These are phyloP conservation scores for Chenopodium berlandieri DNA, from an alignment of 148 eudicot genomes.

Conservation along the genomic window DNA sequence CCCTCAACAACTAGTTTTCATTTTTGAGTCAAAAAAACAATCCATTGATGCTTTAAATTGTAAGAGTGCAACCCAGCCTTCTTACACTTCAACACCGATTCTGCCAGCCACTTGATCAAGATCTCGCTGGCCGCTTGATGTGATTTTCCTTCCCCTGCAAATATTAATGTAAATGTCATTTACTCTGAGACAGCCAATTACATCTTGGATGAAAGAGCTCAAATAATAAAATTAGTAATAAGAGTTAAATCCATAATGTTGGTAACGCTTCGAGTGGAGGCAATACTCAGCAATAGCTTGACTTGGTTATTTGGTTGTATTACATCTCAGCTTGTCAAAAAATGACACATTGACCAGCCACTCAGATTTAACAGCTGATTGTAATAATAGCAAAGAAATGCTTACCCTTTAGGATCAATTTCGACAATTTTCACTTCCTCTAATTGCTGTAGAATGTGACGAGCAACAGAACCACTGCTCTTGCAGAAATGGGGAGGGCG, in stretches of 20 bases:
- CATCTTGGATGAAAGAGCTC: too few relatives aligned
- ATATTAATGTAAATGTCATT: background rate
- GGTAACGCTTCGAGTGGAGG: too few relatives aligned
- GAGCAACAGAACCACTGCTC: conserved; percentile 77
- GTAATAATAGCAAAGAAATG: background rate
- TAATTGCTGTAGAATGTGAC: conserved; percentile 77
- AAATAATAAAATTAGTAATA: too few relatives aligned
- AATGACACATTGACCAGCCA: too few relatives aligned
- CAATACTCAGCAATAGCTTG: too few relatives aligned
- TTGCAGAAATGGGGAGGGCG: conserved; percentile 79
- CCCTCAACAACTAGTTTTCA: conserved; percentile 14
- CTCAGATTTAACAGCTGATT: too few relatives aligned
- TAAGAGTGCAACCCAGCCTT: background rate
- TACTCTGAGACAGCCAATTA: background rate
- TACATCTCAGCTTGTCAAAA: too few relatives aligned
- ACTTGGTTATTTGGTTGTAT: too few relatives aligned
- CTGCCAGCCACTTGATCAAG: conserved; percentile 78
- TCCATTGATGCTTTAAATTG: background rate
- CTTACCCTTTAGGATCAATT: conserved; percentile 75
- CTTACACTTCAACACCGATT: conserved; percentile 15
- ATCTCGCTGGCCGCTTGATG: conserved; percentile 68
- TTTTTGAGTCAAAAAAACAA: background rate
- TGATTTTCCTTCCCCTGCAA: conserved; percentile 68
- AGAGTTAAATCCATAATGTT: too few relatives aligned
- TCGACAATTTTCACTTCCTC: conserved; percentile 62